Percentiles rank a stretch among this genome's conserved stretches.
Evolutionary conservation across 2,329 filamentous ascomycete genomes (phyloP).

Genomic region (Hypomyces rosellus): DNA sequence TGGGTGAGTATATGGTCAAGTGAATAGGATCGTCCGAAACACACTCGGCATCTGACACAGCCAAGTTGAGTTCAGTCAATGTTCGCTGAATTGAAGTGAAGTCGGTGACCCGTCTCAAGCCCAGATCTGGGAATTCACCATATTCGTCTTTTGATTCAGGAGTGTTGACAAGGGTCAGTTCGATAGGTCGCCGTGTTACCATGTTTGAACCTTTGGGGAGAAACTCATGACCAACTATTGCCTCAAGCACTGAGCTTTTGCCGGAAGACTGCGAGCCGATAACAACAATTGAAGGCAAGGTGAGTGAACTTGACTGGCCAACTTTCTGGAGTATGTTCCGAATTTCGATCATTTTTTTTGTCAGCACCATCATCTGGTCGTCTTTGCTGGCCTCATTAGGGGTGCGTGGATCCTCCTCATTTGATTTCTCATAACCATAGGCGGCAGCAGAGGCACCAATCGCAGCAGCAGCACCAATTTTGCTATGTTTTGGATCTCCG

Average conservation of each 20-base stretch:
- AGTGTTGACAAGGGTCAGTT: slow-evolving; percentile 92
- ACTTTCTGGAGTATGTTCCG: slow-evolving; percentile 84
- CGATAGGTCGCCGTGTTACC: slow-evolving; percentile 93
- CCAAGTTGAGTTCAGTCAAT: slow-evolving; percentile 87
- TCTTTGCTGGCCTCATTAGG: slow-evolving; percentile 68
- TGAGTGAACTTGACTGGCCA: slow-evolving; percentile 82
- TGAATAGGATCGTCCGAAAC: slow-evolving; percentile 97
- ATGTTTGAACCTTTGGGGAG: slow-evolving; percentile 97
- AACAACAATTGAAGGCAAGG: slow-evolving; percentile 94
- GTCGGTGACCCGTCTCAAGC: slow-evolving; percentile 82
- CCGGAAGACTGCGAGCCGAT: slow-evolving; percentile 98
- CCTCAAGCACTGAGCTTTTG: slow-evolving; percentile 94
- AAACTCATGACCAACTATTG: slow-evolving; percentile 96
- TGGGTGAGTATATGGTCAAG: slow-evolving; percentile 88
- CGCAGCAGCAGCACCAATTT: slow-evolving; percentile 53
- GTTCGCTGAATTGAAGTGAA: slow-evolving; percentile 90
- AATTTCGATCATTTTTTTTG: slow-evolving; percentile 99
- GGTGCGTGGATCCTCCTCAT: slow-evolving; percentile 56
- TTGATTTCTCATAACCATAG: slow-evolving; percentile 67
- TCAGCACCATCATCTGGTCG: slow-evolving; percentile 99
- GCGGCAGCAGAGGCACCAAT: slow-evolving; percentile 68
- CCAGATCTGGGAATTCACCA: slow-evolving; percentile 90
- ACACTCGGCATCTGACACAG: slow-evolving; percentile 84
- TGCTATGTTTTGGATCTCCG: slow-evolving; percentile 53
- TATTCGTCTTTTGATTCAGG: slow-evolving; percentile 83